Base-by-base conservation (phyloP, 441 rosid genomes). In the Kokia cookei region DNA sequence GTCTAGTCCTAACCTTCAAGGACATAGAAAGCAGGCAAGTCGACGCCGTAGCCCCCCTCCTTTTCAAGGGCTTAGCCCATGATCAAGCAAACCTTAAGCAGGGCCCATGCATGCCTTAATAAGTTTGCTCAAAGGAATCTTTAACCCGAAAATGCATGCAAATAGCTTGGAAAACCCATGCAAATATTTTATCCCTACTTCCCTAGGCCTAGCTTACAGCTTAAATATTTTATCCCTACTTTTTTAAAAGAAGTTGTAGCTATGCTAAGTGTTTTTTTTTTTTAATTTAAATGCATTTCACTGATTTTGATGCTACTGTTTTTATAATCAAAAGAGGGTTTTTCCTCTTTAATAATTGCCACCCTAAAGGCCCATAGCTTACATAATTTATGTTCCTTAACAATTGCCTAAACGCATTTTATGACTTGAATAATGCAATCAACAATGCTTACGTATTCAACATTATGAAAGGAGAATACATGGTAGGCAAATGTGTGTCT, bases 251-350 rank as follows among this genome's bases (percentile, higher is more conserved):
- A 32, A 6, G 37, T 32, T 1, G 37, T 32, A 32, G 7, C 37
- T 32, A 32, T 19, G 22, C 22, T 6, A 32, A 4, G 37, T 32
- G 37, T 4, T 32, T 32, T 29, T 32, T 32, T 43, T 7, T 42
- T 8, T 42, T 9, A 7, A 43, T 43, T 43, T 43, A 2, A 43
- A 10, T 26, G 14, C 5, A 48, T 26, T 47, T 66, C 71, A 26
- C 71, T 66, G 57, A 66, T 66, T 66, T 66, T 66, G 71, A 66
- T 48, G 42, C 58, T 66, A 45, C 22, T 43, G 32, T 2, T 43
- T 42, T 43, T 17, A 24, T 9, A 63, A n/a, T n/a, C 7, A 64
- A 11, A 2, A 3, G 11, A 14, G 45, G 24, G 24, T 19, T 19
- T 65, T 11, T 63, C 50, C 11, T 43, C 13, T 42, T 45, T 63